Conservation (phyloP, 2,329 filamentous ascomycete genomes). For the Penicillium sp. region DNA sequence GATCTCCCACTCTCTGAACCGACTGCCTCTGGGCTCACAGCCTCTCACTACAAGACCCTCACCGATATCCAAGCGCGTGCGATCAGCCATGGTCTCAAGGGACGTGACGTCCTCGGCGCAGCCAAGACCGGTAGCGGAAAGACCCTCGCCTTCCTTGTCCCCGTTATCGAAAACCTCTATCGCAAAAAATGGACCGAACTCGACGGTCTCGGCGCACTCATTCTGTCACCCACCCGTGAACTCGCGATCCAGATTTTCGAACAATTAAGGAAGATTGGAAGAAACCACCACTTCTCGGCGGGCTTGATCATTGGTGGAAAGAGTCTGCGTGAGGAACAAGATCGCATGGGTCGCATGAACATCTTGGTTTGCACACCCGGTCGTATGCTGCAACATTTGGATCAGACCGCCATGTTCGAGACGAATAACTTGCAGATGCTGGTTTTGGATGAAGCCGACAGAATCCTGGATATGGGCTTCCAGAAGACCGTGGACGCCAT, state of each 20-base stretch:
- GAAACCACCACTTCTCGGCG: slow-evolving; percentile 86
- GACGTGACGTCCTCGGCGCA: slow-evolving; percentile 84
- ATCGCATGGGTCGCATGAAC: slow-evolving; percentile 87
- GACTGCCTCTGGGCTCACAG: slow-evolving; percentile 76
- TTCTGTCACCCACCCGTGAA: slow-evolving; percentile 92
- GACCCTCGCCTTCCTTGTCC: slow-evolving; percentile 88
- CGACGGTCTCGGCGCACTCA: slow-evolving; percentile 88
- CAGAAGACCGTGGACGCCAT: slow-evolving; percentile 88
- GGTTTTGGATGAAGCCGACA: slow-evolving; percentile 92
- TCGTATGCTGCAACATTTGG: slow-evolving; percentile 91
- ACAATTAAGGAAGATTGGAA: slow-evolving; percentile 84
- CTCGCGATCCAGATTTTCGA: slow-evolving; percentile 97
- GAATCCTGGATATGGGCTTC: slow-evolving; percentile 98
- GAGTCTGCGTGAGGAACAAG: slow-evolving; percentile 81
- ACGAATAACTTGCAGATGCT: slow-evolving; percentile 89
- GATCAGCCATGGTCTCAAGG: slow-evolving; percentile 84
- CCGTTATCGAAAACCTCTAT: slow-evolving; percentile 90
- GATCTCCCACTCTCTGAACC: slow-evolving; percentile 83
- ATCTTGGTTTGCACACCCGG: slow-evolving; percentile 95
- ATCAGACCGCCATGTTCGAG: slow-evolving; percentile 87
- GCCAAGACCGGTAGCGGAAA: slow-evolving; percentile 96
- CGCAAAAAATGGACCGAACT: slow-evolving; percentile 84
- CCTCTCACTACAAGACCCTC: slow-evolving; percentile 83
- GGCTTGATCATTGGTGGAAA: slow-evolving; percentile 94
- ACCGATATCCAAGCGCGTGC: slow-evolving; percentile 91